These are phyloP conservation scores for Tubosaeta brunneosetosa DNA, from an alignment of 768 basidiomycete species.

Conservation along the genomic window DNA sequence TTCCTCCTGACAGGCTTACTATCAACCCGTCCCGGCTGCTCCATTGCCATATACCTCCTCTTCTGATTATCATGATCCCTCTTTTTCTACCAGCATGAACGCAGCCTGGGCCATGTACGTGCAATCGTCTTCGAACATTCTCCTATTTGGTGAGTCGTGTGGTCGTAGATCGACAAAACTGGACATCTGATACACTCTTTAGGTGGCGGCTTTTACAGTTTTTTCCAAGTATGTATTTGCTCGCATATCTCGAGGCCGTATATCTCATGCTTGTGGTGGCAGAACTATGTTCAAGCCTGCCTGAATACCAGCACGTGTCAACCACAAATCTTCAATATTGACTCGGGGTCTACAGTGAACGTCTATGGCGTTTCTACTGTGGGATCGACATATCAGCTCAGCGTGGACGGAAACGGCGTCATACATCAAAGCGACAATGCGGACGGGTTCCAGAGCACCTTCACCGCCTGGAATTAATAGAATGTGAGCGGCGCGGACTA, in stretches of 20 bases:
- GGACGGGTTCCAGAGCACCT: conserved; percentile 38
- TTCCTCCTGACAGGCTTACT: conserved; percentile 40
- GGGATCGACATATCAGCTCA: conserved; percentile 36
- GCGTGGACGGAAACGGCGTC: conserved; percentile 30
- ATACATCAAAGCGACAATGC: conserved; percentile 31
- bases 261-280: neutral
- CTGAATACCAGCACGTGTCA: conserved; percentile 47
- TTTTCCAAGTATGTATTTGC: conserved; percentile 34
- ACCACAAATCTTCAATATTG: conserved; percentile 36
- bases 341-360: conserved; percentile 26
- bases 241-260: no score
- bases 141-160: conserved; percentile 36
- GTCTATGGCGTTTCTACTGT: conserved; percentile 43
- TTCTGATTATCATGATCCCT: conserved; percentile 37
- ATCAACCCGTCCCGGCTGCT: conserved; percentile 41
- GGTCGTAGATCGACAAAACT: neutral
- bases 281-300: conserved; percentile 56
- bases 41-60: conserved; percentile 39
- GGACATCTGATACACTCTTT: neutral
- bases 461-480: conserved; percentile 21
- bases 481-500: no score
- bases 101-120: conserved; percentile 15
- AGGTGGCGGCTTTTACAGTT: conserved; percentile 45
- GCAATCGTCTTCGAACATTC: conserved; percentile 35
- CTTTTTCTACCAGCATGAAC: conserved; percentile 10